These are phyloP conservation scores for Bonia amplexicaulis DNA, from an alignment of 176 grass and related monocot genomes.

Conservation along the genomic window DNA sequence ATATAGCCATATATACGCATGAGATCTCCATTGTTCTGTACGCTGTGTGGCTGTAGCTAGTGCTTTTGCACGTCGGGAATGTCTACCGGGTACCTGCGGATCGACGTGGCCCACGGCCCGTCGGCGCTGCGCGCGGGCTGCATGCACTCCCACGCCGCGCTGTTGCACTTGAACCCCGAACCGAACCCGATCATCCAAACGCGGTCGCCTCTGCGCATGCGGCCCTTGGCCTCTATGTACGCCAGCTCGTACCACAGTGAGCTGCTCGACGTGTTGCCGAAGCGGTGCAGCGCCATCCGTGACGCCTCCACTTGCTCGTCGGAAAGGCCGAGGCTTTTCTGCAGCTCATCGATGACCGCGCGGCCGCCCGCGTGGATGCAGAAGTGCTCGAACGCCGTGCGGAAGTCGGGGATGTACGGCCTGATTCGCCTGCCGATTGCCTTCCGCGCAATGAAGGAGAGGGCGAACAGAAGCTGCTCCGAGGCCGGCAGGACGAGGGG, in stretches of 20 bases:
- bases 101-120: not conserved
- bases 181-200: slow-evolving; percentile 92
- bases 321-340: slow-evolving; percentile 46
- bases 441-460: not conserved
- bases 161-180: slow-evolving; percentile 96
- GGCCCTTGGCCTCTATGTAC: slow-evolving; percentile 80
- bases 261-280: slow-evolving; percentile 92
- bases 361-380: slow-evolving; percentile 77
- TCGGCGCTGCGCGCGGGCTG: not conserved
- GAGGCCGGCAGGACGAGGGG: not conserved
- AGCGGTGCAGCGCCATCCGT: slow-evolving; percentile 71
- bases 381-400: slow-evolving; percentile 81
- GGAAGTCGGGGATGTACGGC: slow-evolving; percentile 19
- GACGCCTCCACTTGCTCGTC: slow-evolving; percentile 71
- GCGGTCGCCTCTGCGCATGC: slow-evolving; percentile 51
- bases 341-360: slow-evolving; percentile 80
- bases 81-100: not conserved
- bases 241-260: slow-evolving; percentile 94
- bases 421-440: not conserved
- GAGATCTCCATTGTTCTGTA: too few relatives aligned
- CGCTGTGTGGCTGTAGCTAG: too few relatives aligned
- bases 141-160: slow-evolving; percentile 64
- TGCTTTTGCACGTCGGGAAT: not conserved
- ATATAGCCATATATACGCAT: too few relatives aligned
- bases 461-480: not conserved